Base-by-base conservation (phyloP, 2,329 filamentous ascomycete genomes). In the Immersiporthe knoxdaviesiana region DNA sequence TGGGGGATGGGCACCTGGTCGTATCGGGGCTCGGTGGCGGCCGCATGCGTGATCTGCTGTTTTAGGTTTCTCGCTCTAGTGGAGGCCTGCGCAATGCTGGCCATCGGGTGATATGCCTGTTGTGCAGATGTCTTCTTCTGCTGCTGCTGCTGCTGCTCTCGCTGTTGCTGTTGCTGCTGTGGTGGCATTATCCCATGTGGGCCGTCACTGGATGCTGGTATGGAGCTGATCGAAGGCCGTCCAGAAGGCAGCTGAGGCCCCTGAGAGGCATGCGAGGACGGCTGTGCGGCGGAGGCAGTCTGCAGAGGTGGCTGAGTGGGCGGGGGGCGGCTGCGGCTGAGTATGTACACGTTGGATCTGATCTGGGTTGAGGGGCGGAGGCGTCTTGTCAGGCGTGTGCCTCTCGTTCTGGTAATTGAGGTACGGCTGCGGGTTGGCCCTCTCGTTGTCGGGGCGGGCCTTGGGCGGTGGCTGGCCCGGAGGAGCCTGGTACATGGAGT, bases 1-100 rank as follows among this genome's bases (percentile, higher is more conserved):
- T 70, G 72, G 0, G 81, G 81, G 47, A 82, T 81, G 1, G 81
- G 79, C 1, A 82, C 78, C 16, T 74, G 73, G 3, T 74, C 79
- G 50, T 82, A 82, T 37, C 75, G 75, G 16, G 76, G 79, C 60
- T 81, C 80, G 35, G 37, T 63, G 39, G 58, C 8, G 6, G 68
- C 54, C 12, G 30, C 58, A 30, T 59, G 47, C 2, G 47, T 35
- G 16, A 65, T 65, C 24, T 71, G 70, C 41, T 71, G 70, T 58
- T 67, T 69, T 56, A 39, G 21, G 8, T 71, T 69, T 12, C 65
- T 63, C 21, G 70, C 65, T 27, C 67, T 61, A 16, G 35, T 30
- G 4, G 61, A 44, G 39, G 60, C 39, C 18, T 59, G 39, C 30
- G 64, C n/a, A 39, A 61, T 65, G 39, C 54, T 63, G 10, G 67